Base-by-base conservation (phyloP, 164 flowering plant genomes). In the Stephania cephalantha region DNA sequence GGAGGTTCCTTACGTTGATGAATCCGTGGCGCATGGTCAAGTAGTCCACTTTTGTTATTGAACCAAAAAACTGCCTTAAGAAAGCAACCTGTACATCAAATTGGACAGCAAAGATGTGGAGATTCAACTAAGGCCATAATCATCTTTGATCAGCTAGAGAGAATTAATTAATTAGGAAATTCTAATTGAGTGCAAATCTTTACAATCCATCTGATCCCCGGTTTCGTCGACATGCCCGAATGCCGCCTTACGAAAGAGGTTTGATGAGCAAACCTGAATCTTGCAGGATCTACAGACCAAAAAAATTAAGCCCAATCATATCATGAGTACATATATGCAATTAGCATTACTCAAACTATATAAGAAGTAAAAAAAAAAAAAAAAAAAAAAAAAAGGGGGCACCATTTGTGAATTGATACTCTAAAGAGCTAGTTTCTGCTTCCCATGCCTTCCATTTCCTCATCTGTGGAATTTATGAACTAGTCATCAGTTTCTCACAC, bases 391-490 rank as follows among this genome's bases (percentile, higher is more conserved):
- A 25, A 25, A 0, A 25, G 25, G 31, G 48, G 1, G 69, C 75
- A 90, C 96, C 94, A 72, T 86, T 83, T 18, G 86, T 79, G 69
- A 75, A 88, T 52, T 90, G 85, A 77, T 91, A 89, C 69, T 90
- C 94, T 78, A 84, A 68, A 35, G 94, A 83, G 12, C 79, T 53
- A 1, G 88, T 88, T 74, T 91, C 94, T 52, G 13, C 72, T 79
- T 90, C 97, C 92, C 92, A 91, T 0, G 78, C 10, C 80, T 90
- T 89, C 94, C 92, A 91, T 75, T 76, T 88, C 77, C 84, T 87
- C 91, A 90, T 87, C 97, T 90, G 78, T 55, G 29, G 7, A 35
- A 35, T 35, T 35, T 35, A 2, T 35, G 42, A 35, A 35, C 42
- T 35, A 35, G 42, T 35, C 42, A 35, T 35, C 42, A 35, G 42